A percentile compares a stretch with the other conserved stretches of the same genome.
phyloP scores from a whole-genome alignment of 2,329 filamentous ascomycete genomes.

The Myrmaecium sp. region DNA sequence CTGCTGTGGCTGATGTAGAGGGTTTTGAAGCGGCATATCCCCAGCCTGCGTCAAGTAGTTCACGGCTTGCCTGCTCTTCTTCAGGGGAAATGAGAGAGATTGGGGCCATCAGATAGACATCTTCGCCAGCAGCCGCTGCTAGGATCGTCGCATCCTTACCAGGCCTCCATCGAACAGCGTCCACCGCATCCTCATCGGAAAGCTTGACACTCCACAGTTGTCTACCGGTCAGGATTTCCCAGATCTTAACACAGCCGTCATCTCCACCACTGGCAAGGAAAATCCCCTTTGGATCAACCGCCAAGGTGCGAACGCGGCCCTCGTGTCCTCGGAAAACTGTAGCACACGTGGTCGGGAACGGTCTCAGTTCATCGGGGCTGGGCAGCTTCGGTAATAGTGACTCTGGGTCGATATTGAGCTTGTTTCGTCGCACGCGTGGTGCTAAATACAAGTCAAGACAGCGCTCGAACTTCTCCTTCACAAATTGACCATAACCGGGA shows the following conservation, averaged over 20 bases:
- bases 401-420: slow-evolving; percentile 90
- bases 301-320: slow-evolving; percentile 68
- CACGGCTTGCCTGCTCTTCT: slow-evolving; percentile 55
- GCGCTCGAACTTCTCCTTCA: slow-evolving; percentile 92
- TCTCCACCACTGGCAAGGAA: slow-evolving; percentile 88
- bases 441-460: slow-evolving; percentile 92
- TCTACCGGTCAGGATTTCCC: slow-evolving; percentile 72
- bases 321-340: slow-evolving; percentile 79
- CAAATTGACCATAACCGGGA: slow-evolving; percentile 73
- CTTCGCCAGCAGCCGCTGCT: slow-evolving; percentile 69
- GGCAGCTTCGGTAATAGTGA: slow-evolving; percentile 86
- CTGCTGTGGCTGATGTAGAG: slow-evolving; percentile 30
- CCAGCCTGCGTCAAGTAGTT: slow-evolving; percentile 74
- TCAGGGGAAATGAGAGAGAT: slow-evolving; percentile 53
- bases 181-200: slow-evolving; percentile 61
- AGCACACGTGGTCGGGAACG: slow-evolving; percentile 82
- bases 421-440: slow-evolving; percentile 77
- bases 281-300: slow-evolving; percentile 69
- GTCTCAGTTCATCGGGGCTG: slow-evolving; percentile 79
- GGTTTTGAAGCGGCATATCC: slow-evolving; percentile 65
- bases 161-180: slow-evolving; percentile 79
- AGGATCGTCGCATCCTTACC: slow-evolving; percentile 65
- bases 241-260: slow-evolving; percentile 80
- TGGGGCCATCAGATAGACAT: slow-evolving; percentile 67
- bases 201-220: slow-evolving; percentile 75